Evolutionary conservation across 805 yeast species (phyloP), one percentile per base, ranked within the genome.

Genomic region (Starmera quercuum): DNA sequence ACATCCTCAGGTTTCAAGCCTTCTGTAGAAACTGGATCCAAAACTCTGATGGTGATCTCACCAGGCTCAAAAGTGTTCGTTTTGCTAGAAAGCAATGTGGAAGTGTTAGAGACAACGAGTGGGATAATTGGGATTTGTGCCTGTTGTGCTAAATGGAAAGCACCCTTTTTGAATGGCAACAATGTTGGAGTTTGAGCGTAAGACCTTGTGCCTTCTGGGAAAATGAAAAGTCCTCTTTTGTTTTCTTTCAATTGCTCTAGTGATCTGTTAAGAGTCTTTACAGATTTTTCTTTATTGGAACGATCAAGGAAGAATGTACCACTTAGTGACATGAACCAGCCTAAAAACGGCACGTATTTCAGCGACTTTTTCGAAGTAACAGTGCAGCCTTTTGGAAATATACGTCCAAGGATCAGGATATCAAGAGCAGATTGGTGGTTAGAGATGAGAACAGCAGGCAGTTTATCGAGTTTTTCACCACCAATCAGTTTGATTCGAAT

Each of bases 141-240:
- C 59, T 87, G 95, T 42, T 83, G 82, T 7, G 99, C 99, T 52
- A 92, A 71, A 59, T 92, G 97, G 77, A 92, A 92, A 0, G 97
- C 97, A 35, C 99, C 99, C 56, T 92, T 92, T 60, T 92, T 92
- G 64, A 92, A 86, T 1, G 95, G 95, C 32, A 86, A 68, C 54
- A 92, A 61, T 4, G 68, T 75, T 32, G 94, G 79, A 23, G 68
- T 68, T 17, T 73, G 59, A 9, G 82, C 61, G 43, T 80, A 83
- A 1, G 97, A 86, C 59, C 99, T 75, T 2, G 98, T 92, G 19
- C 99, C 99, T 60, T 92, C 99, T 18, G 97, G 96, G 68, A 88
- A 92, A 62, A 92, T 76, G 71, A 80, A 92, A 17, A 92, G 68
- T 12, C 82, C 84, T 47, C 88, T 78, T 51, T 77, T 75, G 31